Conservation (phyloP, 805 yeast genomes). For the Suhomyces canberraensis region DNA sequence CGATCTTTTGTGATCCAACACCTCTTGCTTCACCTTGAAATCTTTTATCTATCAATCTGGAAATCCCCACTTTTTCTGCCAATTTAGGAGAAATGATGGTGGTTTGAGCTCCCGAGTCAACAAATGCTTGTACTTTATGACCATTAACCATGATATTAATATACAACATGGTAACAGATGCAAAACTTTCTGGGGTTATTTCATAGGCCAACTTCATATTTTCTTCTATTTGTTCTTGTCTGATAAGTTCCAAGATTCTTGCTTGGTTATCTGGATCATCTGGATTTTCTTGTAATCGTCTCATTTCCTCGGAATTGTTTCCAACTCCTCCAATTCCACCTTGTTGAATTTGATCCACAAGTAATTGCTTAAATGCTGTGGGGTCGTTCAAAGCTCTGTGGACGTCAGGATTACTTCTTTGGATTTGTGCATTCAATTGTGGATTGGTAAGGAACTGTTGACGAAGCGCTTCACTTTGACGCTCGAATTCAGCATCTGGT, state of each 20-base stretch:
- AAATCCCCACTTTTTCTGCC: conserved; percentile 69
- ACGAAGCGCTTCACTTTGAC: conserved; percentile 47
- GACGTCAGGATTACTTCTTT: conserved; percentile 45
- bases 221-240: conserved; percentile 73
- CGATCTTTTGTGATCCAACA: conserved; percentile 75
- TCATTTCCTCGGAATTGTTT: conserved; percentile 39
- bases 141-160: conserved; percentile 78
- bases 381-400: conserved; percentile 47
- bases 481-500: conserved; percentile 14
- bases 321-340: conserved; percentile 1
- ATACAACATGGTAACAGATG: conserved; percentile 79
- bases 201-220: conserved; percentile 79
- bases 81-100: conserved; percentile 78
- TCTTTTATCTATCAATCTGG: conserved; percentile 73
- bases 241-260: conserved; percentile 62
- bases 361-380: conserved; percentile 40
- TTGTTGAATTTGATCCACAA: conserved; percentile 29
- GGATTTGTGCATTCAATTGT: conserved; percentile 31
- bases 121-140: conserved; percentile 81
- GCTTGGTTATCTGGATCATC: conserved; percentile 68
- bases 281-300: conserved; percentile 57
- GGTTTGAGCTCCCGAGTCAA: conserved; percentile 93
- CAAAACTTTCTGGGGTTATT: conserved; percentile 86
- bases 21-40: conserved; percentile 84
- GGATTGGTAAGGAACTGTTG: conserved; percentile 47